Evolutionary conservation across 192 early-diverging fungal species (phyloP).

Genomic region (Coemansia sp.): DNA sequence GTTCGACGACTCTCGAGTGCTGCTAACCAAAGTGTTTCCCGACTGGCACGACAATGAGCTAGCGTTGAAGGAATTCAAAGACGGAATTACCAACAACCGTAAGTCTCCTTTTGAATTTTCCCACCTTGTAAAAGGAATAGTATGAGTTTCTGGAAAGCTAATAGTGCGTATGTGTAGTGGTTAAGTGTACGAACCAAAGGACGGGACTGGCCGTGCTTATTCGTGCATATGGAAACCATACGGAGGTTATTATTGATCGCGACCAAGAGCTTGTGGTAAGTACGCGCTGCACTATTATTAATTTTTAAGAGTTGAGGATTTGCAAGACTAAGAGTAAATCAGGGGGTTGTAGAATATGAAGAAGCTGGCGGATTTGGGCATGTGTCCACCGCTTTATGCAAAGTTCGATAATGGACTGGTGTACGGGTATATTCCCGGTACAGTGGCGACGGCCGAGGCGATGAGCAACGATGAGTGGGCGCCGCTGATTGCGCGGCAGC

Average conservation of each 20-base stretch:
- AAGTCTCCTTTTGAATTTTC: constrained; percentile 4
- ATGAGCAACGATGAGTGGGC: constrained; percentile 74
- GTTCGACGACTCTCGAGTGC: constrained; percentile 62
- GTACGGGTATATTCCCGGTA: constrained; percentile 83
- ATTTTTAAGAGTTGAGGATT: not conserved
- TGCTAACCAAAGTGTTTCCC: constrained; percentile 59
- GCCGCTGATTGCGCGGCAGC: constrained; percentile 67
- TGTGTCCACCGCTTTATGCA: constrained; percentile 78
- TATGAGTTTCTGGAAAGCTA: not conserved
- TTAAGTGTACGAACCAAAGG: constrained; percentile 64
- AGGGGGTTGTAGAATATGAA: constrained; percentile 69
- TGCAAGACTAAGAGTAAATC: too few species aligned
- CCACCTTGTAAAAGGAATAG: not conserved
- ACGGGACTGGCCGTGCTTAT: constrained; percentile 68
- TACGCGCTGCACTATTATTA: not conserved
- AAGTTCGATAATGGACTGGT: constrained; percentile 89
- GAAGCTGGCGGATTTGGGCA: constrained; percentile 61
- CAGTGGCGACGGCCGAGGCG: constrained; percentile 65
- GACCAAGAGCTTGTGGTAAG: constrained; percentile 82
- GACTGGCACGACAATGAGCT: constrained; percentile 60
- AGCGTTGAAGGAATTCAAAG: constrained; percentile 65
- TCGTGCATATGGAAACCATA: constrained; percentile 84
- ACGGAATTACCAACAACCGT: constrained; percentile 79
- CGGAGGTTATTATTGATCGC: constrained; percentile 85
- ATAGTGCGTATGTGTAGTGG: constrained; percentile 46